Base-by-base conservation (phyloP, 1,284 basidiomycete genomes). In the Lignosus rhinocerotis region DNA sequence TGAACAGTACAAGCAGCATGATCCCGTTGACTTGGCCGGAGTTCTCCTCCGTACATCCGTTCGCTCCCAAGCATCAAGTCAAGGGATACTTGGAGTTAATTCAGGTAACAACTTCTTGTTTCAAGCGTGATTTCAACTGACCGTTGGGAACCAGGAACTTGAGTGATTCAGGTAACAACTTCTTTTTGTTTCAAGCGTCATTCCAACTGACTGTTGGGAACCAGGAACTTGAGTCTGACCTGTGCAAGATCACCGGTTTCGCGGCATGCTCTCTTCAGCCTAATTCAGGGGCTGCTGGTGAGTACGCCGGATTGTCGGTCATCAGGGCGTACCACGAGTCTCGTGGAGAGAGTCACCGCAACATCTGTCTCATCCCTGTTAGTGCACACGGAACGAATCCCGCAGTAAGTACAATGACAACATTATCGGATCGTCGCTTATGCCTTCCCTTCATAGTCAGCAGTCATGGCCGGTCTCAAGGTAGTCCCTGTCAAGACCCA, bases 311-410 rank as follows among this genome's bases (percentile, higher is more conserved):
- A 31, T 83, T 99, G 36, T 90, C 86, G 54, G 91, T 98, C 63
- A 98, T 99, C 71, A 85, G 91, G 51, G 96, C 95, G 8, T 99
- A 96, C 75, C 94, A 97, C 71, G 89, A 92, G 71, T 92, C 92
- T 53, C 86, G 88, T 34, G 93, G 93, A 34, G 87, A 99, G 70
- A 82, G 81, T 6, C 86, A 96, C 68, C 86, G 96, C 52, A 86
- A 98, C 72, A 85, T 98, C 50, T 99, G 96, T 72, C 77, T 99
- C 60, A 97, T 99, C 66, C 96, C 96, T 48, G 80, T 96, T 56
- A 96, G 93, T 65, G 96, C 96, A 0, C 96, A 98, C 76, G 96
- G 96, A 50, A 98, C 96, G 45, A 96, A 96, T 75, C 94, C 94
- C 55, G 94, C 94, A 56, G 90, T 90, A 66, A 75, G 57, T 53